Conservation (phyloP, 169 alveolate genomes). For the Cryptosporidium ubiquitum region DNA sequence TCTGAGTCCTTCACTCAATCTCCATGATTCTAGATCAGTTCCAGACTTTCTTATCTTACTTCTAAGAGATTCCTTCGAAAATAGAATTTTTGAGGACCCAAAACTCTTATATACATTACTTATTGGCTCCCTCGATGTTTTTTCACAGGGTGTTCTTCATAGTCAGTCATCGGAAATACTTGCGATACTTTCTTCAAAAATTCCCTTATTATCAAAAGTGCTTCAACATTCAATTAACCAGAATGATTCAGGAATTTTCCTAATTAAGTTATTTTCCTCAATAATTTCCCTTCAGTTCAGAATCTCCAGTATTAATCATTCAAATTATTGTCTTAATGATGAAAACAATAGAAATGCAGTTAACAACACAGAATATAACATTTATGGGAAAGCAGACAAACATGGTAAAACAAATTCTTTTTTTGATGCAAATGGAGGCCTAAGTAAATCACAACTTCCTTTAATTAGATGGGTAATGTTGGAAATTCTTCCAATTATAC, state of each 20-base stretch:
- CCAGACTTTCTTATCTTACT: conserved; percentile 31
- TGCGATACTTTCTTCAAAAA: conserved; percentile 19
- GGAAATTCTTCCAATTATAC: conserved; percentile 41
- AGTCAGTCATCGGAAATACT: conserved; percentile 32
- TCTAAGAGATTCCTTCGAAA: conserved; percentile 53
- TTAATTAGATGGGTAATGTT: conserved; percentile 37
- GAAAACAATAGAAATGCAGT: background rate
- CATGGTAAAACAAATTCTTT: background rate
- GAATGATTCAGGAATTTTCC: conserved; percentile 28
- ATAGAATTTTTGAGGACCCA: conserved; percentile 35
- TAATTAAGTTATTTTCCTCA: conserved; percentile 24
- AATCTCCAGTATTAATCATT: background rate
- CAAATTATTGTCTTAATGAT: background rate
- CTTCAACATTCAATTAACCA: conserved; percentile 36
- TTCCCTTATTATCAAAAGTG: background rate
- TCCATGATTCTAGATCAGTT: conserved; percentile 22
- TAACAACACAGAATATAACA: background rate
- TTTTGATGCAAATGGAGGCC: background rate
- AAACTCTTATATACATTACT: conserved; percentile 24
- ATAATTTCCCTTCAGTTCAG: conserved; percentile 34
- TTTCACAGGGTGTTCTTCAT: conserved; percentile 58
- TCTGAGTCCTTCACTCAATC: conserved; percentile 8
- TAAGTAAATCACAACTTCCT: conserved; percentile 37
- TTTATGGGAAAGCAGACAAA: background rate
- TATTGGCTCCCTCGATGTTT: conserved; percentile 44